phyloP scores from a whole-genome alignment of 2,329 filamentous ascomycete species.

The Hypocrella siamensis region DNA sequence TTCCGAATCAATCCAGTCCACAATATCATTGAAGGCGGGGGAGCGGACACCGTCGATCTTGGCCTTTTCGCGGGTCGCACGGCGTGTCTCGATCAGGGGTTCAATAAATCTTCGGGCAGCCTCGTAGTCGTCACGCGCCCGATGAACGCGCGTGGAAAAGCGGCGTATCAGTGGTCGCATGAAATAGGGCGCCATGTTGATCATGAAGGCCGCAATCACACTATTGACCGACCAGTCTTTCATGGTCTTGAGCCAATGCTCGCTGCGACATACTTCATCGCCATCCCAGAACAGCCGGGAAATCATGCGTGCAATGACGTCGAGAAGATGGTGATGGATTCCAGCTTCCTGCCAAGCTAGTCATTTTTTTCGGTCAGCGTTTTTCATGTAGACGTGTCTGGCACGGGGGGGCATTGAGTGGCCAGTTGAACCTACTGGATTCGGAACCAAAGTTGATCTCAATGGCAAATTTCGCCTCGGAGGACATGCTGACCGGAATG shows the following conservation, averaged over 20 bases:
- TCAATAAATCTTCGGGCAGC: slow-evolving; percentile 5
- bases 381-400: too few relatives aligned
- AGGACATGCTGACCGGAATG: slow-evolving; percentile 3
- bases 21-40: slow-evolving; percentile 3
- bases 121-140: slow-evolving; percentile 3
- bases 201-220: slow-evolving; percentile 5
- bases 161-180: slow-evolving; percentile 4
- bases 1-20: slow-evolving; percentile 6
- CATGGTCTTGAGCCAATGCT: slow-evolving; percentile 4
- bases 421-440: slow-evolving; percentile 1
- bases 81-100: slow-evolving; percentile 4
- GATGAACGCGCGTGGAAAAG: slow-evolving; percentile 2
- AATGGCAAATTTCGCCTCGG: slow-evolving; percentile 4
- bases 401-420: too few relatives aligned
- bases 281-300: slow-evolving; percentile 6
- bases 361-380: too few relatives aligned
- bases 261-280: slow-evolving; percentile 4
- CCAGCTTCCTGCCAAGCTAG: slow-evolving; percentile 4
- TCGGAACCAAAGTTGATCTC: slow-evolving; percentile 2
- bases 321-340: slow-evolving; percentile 2
- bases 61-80: slow-evolving; percentile 2
- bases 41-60: neutral
- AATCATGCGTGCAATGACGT: slow-evolving; percentile 5
- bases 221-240: slow-evolving; percentile 5
- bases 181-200: slow-evolving; percentile 5